phyloP scores from a whole-genome alignment of 495 filamentous ascomycete genomes.

The Penicillium ucsense region DNA sequence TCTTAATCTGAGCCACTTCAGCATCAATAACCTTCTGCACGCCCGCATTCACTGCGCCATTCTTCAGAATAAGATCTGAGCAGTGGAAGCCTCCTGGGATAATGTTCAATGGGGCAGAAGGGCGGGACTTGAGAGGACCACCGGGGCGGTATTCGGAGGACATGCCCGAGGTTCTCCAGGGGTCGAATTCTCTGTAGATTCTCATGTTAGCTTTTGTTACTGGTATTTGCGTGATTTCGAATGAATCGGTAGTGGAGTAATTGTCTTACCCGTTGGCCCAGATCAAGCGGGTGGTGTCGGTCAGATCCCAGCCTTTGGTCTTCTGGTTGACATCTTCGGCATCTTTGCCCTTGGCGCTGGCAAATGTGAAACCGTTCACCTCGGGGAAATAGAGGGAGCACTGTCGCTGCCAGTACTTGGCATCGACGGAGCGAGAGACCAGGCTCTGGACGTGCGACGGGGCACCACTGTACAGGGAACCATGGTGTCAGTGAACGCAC shows the following conservation, averaged over 20 bases:
- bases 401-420: constrained; percentile 49
- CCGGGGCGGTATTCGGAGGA: constrained; percentile 43
- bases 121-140: constrained; percentile 39
- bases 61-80: constrained; percentile 38
- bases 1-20: constrained; percentile 37
- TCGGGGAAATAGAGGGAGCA: constrained; percentile 51
- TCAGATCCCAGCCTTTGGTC: constrained; percentile 49
- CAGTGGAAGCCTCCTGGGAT: constrained; percentile 48
- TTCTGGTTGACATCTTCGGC: constrained; percentile 46
- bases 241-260: too few species aligned
- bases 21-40: constrained; percentile 27
- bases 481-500: neutral
- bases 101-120: constrained; percentile 36
- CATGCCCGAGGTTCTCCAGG: constrained; percentile 46
- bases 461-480: constrained; percentile 29
- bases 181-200: constrained; percentile 40
- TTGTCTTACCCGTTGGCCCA: constrained; percentile 47
- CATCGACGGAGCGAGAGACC: constrained; percentile 48
- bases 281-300: constrained; percentile 47
- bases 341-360: constrained; percentile 40
- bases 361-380: constrained; percentile 40
- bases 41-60: constrained; percentile 29
- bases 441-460: constrained; percentile 31
- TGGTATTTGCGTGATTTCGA: too few species aligned
- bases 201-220: neutral